Evolutionary conservation across 2,329 filamentous ascomycete species (phyloP).

Genomic region (Periconia sp.): DNA sequence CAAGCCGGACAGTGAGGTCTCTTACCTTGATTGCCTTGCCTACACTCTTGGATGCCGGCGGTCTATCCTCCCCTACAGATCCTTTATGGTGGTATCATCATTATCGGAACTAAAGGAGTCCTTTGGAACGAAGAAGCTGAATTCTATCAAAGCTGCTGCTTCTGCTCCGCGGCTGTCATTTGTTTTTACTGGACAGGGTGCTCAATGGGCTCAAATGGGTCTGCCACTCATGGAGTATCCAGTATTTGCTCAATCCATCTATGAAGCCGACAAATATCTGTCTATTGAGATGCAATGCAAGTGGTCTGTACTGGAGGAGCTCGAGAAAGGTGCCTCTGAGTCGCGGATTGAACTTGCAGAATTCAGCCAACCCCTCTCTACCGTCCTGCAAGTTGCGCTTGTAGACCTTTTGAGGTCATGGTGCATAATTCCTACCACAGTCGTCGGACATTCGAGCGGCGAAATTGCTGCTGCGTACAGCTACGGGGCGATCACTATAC

Average conservation of each 20-base stretch:
- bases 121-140: not conserved
- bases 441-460: slow-evolving; percentile 39
- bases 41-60: not conserved
- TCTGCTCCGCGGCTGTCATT: slow-evolving; percentile 14
- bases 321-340: not conserved
- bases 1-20: no score
- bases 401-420: slow-evolving; percentile 24
- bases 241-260: slow-evolving; percentile 8
- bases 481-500: slow-evolving; percentile 6
- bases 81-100: no score
- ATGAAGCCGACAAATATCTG: slow-evolving; percentile 5
- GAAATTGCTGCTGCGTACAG: slow-evolving; percentile 42
- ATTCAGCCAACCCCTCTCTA: slow-evolving; percentile 23
- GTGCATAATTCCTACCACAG: slow-evolving; percentile 14
- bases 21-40: not conserved
- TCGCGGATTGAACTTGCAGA: slow-evolving; percentile 5
- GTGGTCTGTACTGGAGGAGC: slow-evolving; percentile 7
- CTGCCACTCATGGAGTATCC: slow-evolving; percentile 16
- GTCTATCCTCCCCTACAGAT: not conserved
- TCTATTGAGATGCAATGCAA: not conserved
- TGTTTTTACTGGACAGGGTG: slow-evolving; percentile 35
- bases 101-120: not conserved
- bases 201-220: slow-evolving; percentile 27
- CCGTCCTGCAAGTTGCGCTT: slow-evolving; percentile 26
- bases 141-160: not conserved